Evolutionary conservation across 148 eudicot species (phyloP).

Genomic region (Cornus kousa): DNA sequence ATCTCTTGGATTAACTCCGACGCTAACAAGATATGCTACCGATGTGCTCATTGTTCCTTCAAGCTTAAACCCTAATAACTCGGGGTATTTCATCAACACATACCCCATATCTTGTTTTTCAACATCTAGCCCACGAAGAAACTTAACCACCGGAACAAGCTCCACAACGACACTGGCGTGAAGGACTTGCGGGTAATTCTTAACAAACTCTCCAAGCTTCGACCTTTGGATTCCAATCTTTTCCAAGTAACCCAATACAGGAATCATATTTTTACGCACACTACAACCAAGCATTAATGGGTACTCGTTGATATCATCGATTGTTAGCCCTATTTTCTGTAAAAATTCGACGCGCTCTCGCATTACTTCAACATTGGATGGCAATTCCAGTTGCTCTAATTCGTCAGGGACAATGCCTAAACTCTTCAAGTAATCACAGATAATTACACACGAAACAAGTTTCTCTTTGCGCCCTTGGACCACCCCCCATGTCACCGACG

Average conservation of each 20-base stretch:
- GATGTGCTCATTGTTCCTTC: conserved; percentile 98
- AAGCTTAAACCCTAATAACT: conserved; percentile 86
- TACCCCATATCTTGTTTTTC: conserved; percentile 84
- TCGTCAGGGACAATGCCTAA: conserved; percentile 85
- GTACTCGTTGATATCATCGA: conserved; percentile 88
- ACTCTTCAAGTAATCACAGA: conserved; percentile 82
- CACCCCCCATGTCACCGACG: conserved; percentile 94
- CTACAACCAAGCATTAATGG: conserved; percentile 93
- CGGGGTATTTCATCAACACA: conserved; percentile 86
- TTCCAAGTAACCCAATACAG: conserved; percentile 88
- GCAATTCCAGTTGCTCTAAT: conserved; percentile 77
- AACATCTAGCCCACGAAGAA: conserved; percentile 86
- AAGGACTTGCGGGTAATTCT: conserved; percentile 80
- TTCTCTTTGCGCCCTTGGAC: conserved; percentile 89
- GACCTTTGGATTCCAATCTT: conserved; percentile 75
- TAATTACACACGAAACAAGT: conserved; percentile 79
- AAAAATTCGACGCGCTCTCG: conserved; percentile 88
- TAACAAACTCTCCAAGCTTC: conserved; percentile 80
- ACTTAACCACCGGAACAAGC: conserved; percentile 78
- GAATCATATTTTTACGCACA: conserved; percentile 79
- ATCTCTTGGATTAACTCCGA: conserved; percentile 87
- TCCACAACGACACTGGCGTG: conserved; percentile 94
- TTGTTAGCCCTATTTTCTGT: conserved; percentile 78
- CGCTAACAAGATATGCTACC: conserved; percentile 87
- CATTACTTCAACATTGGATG: conserved; percentile 92